A percentile compares a stretch with the other conserved stretches of the same genome.
Evolutionary conservation across 306 rosid species (phyloP).

Genomic region (Luffa acutangula): DNA sequence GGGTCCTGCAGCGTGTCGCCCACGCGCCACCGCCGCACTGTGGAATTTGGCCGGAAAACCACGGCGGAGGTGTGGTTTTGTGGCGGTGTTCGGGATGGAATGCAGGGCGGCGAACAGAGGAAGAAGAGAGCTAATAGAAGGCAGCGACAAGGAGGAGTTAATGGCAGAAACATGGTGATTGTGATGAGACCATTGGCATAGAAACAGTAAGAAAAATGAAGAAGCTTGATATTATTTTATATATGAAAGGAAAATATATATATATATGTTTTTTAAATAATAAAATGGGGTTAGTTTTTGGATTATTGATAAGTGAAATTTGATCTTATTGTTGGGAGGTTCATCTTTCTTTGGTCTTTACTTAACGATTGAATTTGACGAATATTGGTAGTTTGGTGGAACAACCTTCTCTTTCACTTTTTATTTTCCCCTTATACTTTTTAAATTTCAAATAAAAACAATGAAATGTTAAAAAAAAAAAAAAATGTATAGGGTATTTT

Average conservation of each 20-base stretch:
- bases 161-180: constrained; percentile 28
- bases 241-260: background rate
- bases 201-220: background rate
- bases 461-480: too few species aligned
- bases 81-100: constrained; percentile 11
- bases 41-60: background rate
- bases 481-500: too few species aligned
- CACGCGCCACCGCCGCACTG: background rate
- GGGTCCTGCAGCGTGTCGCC: background rate
- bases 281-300: background rate
- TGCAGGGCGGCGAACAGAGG: constrained; percentile 12
- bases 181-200: background rate
- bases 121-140: constrained; percentile 20
- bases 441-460: too few species aligned
- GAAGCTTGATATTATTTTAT: constrained; percentile 16
- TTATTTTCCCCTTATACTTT: background rate
- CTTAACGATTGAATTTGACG: background rate
- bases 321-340: background rate
- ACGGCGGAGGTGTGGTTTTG: too few species aligned
- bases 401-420: background rate
- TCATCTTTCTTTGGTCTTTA: background rate
- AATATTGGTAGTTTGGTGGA: background rate
- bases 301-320: background rate
- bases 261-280: too few species aligned
- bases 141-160: constrained; percentile 1